Evolutionary conservation across 371 early-diverging fungal genomes (phyloP).

Genomic region (Saksenaea vasiformis): DNA sequence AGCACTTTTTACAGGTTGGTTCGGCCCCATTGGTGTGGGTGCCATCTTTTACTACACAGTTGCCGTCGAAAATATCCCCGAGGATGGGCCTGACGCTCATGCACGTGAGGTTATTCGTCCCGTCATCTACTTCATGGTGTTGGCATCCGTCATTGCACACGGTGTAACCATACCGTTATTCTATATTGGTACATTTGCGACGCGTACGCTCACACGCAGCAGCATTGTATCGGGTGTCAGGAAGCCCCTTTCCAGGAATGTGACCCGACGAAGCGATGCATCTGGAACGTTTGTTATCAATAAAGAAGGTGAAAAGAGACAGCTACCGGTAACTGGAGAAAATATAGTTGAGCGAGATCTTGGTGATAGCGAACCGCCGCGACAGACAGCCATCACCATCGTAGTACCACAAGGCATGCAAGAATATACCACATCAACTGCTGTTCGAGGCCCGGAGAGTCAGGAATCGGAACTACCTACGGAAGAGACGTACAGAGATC

Average conservation of each 20-base stretch:
- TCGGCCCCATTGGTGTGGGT: constrained; percentile 90
- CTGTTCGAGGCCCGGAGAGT: too few species aligned
- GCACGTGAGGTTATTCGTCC: constrained; percentile 51
- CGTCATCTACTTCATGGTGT: constrained; percentile 67
- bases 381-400: constrained; percentile 15
- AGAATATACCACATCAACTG: neutral
- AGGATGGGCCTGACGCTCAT: constrained; percentile 17
- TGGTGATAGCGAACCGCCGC: constrained; percentile 1
- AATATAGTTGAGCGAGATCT: neutral
- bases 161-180: constrained; percentile 75
- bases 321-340: neutral
- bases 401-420: constrained; percentile 6
- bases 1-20: constrained; percentile 92
- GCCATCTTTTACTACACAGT: constrained; percentile 78
- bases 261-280: neutral
- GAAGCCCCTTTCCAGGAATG: neutral
- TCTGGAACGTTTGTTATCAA: neutral
- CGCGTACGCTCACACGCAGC: constrained; percentile 32
- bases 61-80: constrained; percentile 37
- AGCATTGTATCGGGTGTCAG: constrained; percentile 19
- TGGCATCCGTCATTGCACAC: constrained; percentile 75
- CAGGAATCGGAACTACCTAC: neutral
- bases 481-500: neutral
- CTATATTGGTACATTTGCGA: constrained; percentile 43
- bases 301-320: neutral